A percentile compares a stretch with the other conserved stretches of the same genome.
These are phyloP conservation scores for Mortierella hygrophila DNA, from an alignment of 192 early-diverging fungal species.

Conservation along the genomic window DNA sequence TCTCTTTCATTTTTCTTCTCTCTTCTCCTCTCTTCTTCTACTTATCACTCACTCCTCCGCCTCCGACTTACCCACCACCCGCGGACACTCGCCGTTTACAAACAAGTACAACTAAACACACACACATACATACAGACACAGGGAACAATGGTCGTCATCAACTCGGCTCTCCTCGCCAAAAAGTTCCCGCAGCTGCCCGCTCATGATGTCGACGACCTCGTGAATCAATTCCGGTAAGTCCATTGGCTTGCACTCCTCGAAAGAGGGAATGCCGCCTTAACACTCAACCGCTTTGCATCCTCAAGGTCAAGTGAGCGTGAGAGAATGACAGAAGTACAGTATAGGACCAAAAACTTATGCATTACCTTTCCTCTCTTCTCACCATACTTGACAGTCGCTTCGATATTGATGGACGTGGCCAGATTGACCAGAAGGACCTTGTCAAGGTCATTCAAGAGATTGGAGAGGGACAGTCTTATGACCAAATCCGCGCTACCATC, in stretches of 20 bases:
- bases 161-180: constrained; percentile 64
- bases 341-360: neutral
- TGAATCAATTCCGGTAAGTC: constrained; percentile 66
- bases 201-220: constrained; percentile 65
- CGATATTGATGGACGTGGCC: constrained; percentile 77
- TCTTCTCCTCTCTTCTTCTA: neutral
- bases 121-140: neutral
- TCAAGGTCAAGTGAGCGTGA: neutral
- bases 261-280: neutral
- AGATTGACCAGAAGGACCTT: constrained; percentile 77
- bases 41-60: constrained; percentile 10
- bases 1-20: neutral
- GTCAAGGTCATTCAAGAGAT: constrained; percentile 72
- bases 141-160: constrained; percentile 59
- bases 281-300: neutral
- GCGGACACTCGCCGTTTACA: neutral
- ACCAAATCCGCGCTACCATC: constrained; percentile 78
- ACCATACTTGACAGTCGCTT: constrained; percentile 28
- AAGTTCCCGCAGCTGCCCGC: constrained; percentile 64
- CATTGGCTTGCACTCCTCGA: too few relatives aligned
- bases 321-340: neutral
- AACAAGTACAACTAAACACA: too few relatives aligned
- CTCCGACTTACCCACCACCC: neutral
- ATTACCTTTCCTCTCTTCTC: neutral
- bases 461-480: constrained; percentile 77